Evolutionary conservation across 495 filamentous ascomycete species (phyloP).

Genomic region (Sabuloglossum arenarium): DNA sequence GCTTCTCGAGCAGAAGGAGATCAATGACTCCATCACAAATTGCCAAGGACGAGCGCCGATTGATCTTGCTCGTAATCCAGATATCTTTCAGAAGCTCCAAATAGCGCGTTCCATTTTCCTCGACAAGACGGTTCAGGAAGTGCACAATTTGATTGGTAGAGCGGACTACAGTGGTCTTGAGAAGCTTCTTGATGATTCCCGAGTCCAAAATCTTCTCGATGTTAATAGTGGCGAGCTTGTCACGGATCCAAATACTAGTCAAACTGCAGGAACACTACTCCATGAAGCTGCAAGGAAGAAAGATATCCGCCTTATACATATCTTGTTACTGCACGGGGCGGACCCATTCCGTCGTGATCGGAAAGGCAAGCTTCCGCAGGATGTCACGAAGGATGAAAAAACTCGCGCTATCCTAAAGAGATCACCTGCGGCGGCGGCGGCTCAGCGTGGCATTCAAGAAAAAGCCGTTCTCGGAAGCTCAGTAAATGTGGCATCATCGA

Average conservation of each 20-base stretch:
- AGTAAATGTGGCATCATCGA: conserved; percentile 34
- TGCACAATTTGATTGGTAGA: conserved; percentile 51
- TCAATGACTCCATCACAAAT: conserved; percentile 86
- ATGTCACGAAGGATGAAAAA: conserved; percentile 89
- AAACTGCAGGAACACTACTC: conserved; percentile 67
- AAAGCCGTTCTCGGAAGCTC: conserved; percentile 71
- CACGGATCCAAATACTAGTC: conserved; percentile 52
- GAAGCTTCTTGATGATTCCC: conserved; percentile 59
- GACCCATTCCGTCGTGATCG: conserved; percentile 91
- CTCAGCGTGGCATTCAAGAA: conserved; percentile 90
- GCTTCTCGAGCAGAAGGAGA: conserved; percentile 52
- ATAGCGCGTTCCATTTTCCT: conserved; percentile 78
- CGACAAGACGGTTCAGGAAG: conserved; percentile 60
- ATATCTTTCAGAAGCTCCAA: conserved; percentile 90
- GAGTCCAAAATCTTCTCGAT: conserved; percentile 67
- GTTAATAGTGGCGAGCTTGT: conserved; percentile 78
- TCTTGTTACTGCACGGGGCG: conserved; percentile 84
- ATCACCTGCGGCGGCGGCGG: conserved; percentile 83
- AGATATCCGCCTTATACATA: conserved; percentile 67
- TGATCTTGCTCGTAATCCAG: conserved; percentile 73
- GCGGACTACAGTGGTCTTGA: conserved; percentile 59
- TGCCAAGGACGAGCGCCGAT: conserved; percentile 70
- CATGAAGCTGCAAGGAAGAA: conserved; percentile 82
- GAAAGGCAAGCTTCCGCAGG: conserved; percentile 87
- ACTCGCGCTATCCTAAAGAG: conserved; percentile 73